Evolutionary conservation across 257 asterid species (phyloP), one percentile per base, ranked within the genome.

Genomic region (Penstemon eatonii): DNA sequence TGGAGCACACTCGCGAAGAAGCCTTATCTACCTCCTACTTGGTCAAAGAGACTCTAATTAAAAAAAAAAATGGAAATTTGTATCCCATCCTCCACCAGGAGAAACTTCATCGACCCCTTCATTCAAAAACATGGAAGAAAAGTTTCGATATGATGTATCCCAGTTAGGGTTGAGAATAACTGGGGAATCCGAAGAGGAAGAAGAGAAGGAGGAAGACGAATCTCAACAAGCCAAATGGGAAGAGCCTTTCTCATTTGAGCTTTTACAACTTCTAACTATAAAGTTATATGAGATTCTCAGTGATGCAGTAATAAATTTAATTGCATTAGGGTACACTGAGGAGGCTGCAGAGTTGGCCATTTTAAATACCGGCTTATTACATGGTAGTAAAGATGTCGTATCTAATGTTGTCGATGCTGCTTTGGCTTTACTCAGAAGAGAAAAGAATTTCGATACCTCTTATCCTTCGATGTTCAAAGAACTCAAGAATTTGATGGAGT

Each of bases 341-440:
- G 86, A 86, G 68, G 75, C 53, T 71, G 90, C 96, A 2, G 92
- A 87, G 80, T 76, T 82, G 88, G 86, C 87, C 18, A 71, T 93
- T 51, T 61, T 90, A 56, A 79, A 76, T 69, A 77, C 89, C 64
- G 84, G 89, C 60, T 71, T 82, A 58, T 79, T 71, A 79, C 84
- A 90, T 65, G 95, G 96, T 38, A 73, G 69, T 75, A 83, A 82
- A 67, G 96, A 90, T 56, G 71, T 70, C 7, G 77, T 81, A 7
- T 84, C 95, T n/a, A 88, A 88, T 74, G 81, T 88, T 9, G 85
- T 85, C 1, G 89, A 87, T 50, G 82, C 90, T 60, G 96, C 95
- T 68, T 73, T 85, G 80, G 77, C 83, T 55, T 72, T 86, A 60
- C 65, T 89, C 56, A 75, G 77, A 68, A 73, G 72, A 58, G 82